Base-by-base conservation (phyloP, 2,329 filamentous ascomycete genomes). In the Aspergillus bombycis region DNA sequence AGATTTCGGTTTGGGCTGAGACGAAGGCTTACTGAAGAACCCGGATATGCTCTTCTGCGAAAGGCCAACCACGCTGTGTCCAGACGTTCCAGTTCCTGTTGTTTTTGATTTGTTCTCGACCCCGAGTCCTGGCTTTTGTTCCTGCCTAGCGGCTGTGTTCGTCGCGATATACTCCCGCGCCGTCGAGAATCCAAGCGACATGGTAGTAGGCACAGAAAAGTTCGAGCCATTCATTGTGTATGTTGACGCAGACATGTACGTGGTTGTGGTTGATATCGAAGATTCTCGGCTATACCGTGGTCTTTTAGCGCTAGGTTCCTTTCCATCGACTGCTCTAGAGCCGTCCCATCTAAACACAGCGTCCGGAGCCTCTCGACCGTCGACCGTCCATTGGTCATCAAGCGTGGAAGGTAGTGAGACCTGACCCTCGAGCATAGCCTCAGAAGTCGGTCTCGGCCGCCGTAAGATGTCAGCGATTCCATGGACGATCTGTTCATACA, bases 401-500 rank as follows among this genome's bases (percentile, higher is more conserved):
- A 79, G 50, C 80, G 83, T 62, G 84, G 85, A 77, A 89, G 83
- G 61, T 16, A 76, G 68, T 12, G 69, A 68, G 41, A 71, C 65
- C 65, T 82, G 72, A 54, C 76, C 73, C 63, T 84, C 81, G 58
- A 84, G 84, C 53, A 93, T 83, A 34, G 80, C 76, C 55, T 83
- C 77, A 57, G 86, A 80, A 1, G 83, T 77, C 11, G 91, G 90
- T 41, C 87, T 83, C 1, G 82, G 76, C 62, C 92, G 85, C 8
- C 85, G 79, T 5, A 97, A 80, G 21, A 96, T 94, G 56, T 84
- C 87, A 5, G 91, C 90, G 9, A 95, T 85, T 34, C 87, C 86
- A 45, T 85, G 82, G 12, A 95, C 82, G 1, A 88, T 82, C 1
- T 82, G 80, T 38, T 86, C 83, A 41, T 89, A 83, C 56, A 96